Conservation (phyloP, 2,329 filamentous ascomycete species). For the Neonectria neomacrospora region DNA sequence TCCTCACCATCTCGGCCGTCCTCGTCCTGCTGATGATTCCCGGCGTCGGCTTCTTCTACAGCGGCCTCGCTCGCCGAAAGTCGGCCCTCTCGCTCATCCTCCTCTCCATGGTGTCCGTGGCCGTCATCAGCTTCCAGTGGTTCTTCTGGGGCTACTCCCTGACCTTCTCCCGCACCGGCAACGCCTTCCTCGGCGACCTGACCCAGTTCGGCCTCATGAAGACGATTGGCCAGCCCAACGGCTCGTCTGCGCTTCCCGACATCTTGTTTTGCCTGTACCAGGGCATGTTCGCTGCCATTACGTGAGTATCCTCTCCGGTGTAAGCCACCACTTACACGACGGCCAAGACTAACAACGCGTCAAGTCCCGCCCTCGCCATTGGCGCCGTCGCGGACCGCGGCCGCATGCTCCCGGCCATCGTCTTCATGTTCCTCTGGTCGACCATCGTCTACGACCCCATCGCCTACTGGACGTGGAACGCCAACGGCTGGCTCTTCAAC, state of each 20-base stretch:
- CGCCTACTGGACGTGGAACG: conserved; percentile 83
- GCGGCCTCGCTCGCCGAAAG: conserved; percentile 87
- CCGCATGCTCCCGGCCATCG: conserved; percentile 68
- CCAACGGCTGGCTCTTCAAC: conserved; percentile 75
- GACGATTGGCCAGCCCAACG: conserved; percentile 80
- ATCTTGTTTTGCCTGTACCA: conserved; percentile 87
- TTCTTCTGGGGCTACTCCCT: conserved; percentile 96
- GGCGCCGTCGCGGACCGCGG: conserved; percentile 71
- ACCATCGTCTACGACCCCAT: conserved; percentile 79
- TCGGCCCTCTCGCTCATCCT: conserved; percentile 88
- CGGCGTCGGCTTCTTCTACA: conserved; percentile 95
- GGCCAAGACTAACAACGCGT: conserved; percentile 22
- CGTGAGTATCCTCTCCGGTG: conserved; percentile 63
- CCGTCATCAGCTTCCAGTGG: conserved; percentile 88
- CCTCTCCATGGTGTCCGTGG: conserved; percentile 83
- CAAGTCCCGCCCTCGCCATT: conserved; percentile 66
- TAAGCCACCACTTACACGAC: neutral
- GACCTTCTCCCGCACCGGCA: conserved; percentile 83
- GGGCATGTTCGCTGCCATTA: conserved; percentile 90
- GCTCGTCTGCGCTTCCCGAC: conserved; percentile 78
- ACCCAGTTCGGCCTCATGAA: conserved; percentile 84
- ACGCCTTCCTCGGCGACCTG: conserved; percentile 81
- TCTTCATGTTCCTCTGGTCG: conserved; percentile 78
- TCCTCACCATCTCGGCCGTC: conserved; percentile 80
- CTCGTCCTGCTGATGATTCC: conserved; percentile 93